These are phyloP conservation scores for Nakazawaea molendinolei DNA, from an alignment of 805 yeast genomes.

Conservation along the genomic window DNA sequence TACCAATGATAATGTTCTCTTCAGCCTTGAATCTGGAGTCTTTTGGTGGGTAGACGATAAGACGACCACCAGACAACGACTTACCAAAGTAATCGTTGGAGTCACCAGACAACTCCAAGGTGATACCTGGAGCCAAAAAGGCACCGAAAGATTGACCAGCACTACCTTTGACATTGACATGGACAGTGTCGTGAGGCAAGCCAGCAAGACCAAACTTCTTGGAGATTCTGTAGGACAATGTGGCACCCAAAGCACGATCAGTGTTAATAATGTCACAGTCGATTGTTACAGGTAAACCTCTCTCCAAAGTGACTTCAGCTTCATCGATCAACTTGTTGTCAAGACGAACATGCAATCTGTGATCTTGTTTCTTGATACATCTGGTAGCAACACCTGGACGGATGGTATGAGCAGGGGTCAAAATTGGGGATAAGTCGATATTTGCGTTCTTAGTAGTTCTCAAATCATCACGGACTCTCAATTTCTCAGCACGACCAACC, in stretches of 20 bases:
- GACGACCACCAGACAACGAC: constrained; percentile 93
- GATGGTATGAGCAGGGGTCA: constrained; percentile 94
- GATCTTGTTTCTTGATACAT: constrained; percentile 90
- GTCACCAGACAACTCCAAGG: constrained; percentile 94
- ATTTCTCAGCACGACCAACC: constrained; percentile 95
- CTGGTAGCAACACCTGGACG: constrained; percentile 96
- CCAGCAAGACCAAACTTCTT: constrained; percentile 91
- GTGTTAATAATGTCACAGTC: constrained; percentile 93
- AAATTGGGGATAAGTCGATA: constrained; percentile 85
- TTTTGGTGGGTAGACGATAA: constrained; percentile 87
- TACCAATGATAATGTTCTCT: constrained; percentile 94
- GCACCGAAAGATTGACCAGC: constrained; percentile 99
- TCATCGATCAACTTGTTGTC: constrained; percentile 96
- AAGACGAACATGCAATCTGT: constrained; percentile 82
- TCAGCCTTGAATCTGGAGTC: constrained; percentile 83
- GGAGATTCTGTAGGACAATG: constrained; percentile 88
- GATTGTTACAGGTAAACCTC: constrained; percentile 93
- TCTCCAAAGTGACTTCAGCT: constrained; percentile 89
- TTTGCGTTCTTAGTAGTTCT: constrained; percentile 86
- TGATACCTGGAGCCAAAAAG: constrained; percentile 91
- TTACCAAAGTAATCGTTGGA: constrained; percentile 97
- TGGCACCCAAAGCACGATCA: constrained; percentile 93
- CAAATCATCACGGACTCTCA: constrained; percentile 76
- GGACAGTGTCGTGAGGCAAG: constrained; percentile 92
- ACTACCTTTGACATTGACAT: constrained; percentile 83